Conservation (phyloP, 2,329 filamentous ascomycete genomes). For the Nigrospora sphaerica region DNA sequence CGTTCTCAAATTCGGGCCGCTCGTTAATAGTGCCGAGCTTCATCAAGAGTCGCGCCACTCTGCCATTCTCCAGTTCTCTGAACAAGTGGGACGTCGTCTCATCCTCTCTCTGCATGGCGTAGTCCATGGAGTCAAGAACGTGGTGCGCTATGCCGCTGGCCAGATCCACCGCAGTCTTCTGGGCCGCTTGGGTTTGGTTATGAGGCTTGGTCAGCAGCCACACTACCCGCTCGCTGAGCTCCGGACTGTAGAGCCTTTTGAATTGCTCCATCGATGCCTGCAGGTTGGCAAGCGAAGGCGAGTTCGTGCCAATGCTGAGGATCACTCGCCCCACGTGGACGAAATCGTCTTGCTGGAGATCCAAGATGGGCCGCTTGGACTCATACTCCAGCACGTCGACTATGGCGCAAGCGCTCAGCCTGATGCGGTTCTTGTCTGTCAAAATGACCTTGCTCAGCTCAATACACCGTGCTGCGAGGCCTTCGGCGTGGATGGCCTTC, state of each 20-base stretch:
- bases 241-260: slow-evolving; percentile 66
- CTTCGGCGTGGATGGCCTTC: slow-evolving; percentile 73
- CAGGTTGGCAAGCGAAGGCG: slow-evolving; percentile 52
- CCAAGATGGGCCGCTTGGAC: slow-evolving; percentile 55
- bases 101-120: slow-evolving; percentile 72
- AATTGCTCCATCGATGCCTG: slow-evolving; percentile 70
- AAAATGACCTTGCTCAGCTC: slow-evolving; percentile 84
- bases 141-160: slow-evolving; percentile 72
- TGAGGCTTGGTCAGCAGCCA: slow-evolving; percentile 71
- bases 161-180: slow-evolving; percentile 74
- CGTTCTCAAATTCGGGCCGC: slow-evolving; percentile 74
- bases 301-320: slow-evolving; percentile 72
- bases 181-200: slow-evolving; percentile 25
- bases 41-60: slow-evolving; percentile 68
- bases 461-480: slow-evolving; percentile 78
- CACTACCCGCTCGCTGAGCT: slow-evolving; percentile 69
- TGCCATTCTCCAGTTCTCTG: slow-evolving; percentile 83
- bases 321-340: slow-evolving; percentile 77
- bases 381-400: slow-evolving; percentile 87
- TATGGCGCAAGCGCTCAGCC: slow-evolving; percentile 81
- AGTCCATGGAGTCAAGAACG: slow-evolving; percentile 68
- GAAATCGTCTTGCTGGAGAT: slow-evolving; percentile 85
- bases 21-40: slow-evolving; percentile 89
- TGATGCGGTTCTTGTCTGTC: slow-evolving; percentile 83
- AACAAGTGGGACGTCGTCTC: slow-evolving; percentile 64